phyloP scores from a whole-genome alignment of 768 basidiomycete genomes.

The Mycena albidolilacea region DNA sequence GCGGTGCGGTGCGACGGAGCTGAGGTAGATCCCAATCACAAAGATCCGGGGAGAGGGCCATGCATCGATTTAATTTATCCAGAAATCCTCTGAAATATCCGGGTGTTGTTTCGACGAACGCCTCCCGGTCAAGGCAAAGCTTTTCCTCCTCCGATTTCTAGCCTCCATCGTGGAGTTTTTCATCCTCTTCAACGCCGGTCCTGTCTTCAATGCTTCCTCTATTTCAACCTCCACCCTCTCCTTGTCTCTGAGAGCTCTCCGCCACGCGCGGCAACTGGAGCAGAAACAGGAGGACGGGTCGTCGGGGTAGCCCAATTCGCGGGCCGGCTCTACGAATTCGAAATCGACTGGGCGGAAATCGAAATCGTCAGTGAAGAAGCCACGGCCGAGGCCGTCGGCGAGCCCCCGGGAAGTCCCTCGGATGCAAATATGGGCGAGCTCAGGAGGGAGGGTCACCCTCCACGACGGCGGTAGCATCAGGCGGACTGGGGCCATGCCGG shows the following conservation, averaged over 20 bases:
- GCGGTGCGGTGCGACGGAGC: too few species aligned
- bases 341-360: neutral
- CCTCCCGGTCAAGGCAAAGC: neutral
- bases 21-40: too few species aligned
- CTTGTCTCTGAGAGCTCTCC: neutral
- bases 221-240: neutral
- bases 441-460: neutral
- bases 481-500: neutral
- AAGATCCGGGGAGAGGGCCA: too few species aligned
- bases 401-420: neutral
- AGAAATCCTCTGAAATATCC: constrained; percentile 2
- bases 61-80: too few species aligned
- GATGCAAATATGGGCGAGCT: neutral
- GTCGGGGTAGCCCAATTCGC: neutral
- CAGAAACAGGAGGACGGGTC: neutral
- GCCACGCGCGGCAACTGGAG: neutral
- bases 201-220: neutral
- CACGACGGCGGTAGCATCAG: neutral
- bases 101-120: neutral
- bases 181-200: neutral
- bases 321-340: neutral
- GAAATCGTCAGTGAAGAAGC: neutral
- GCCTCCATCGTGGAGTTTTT: neutral
- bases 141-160: neutral
- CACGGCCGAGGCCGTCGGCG: constrained; percentile 3